Evolutionary conservation across 2,329 filamentous ascomycete species (phyloP), one percentile per base, ranked within the genome.

Genomic region (Chalaropsis ovoidea): DNA sequence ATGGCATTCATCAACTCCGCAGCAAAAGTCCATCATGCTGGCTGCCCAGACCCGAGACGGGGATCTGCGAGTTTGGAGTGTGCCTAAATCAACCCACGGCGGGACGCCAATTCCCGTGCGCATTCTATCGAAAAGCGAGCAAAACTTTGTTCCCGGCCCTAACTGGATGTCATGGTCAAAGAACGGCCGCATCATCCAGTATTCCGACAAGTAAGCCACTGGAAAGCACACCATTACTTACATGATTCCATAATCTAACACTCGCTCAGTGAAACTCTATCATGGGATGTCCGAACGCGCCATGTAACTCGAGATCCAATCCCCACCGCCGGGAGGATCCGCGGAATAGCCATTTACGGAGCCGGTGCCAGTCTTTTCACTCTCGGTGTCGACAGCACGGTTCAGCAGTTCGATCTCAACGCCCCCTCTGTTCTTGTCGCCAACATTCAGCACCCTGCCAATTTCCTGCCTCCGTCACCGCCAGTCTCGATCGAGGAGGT

Each of bases 91-190:
- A 67, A 79, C 87, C 74, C 76, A 82, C 71, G 84, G 82, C 61
- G 88, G 96, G 70, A 81, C 87, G 19, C 92, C 92, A 43, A 93
- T 92, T 72, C 88, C 96, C 7, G 95, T 97, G 67, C 83, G 94
- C 68, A 86, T 95, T 35, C 78, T 99, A 61, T 93, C 90, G 74
- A 82, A 89, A 71, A 86, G 86, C 7, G 91, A 96, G 42, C 22
- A 56, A 49, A 49, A 42, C 11, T 86, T 82, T 70, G 78, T 84
- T 42, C 77, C 84, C 2, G 90, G 90, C 0, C 87, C 89, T 45
- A 96, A 95, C 73, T 99, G 94, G 94, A 92, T 96, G 80, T 88
- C 86, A 22, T 99, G 94, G 94, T 97, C 94, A 0, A 97, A 96
- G 77, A 97, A 96, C 77, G 94, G 94, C 47, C 88, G 92, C 70